Evolutionary conservation across 345 rosid genomes (phyloP).

Genomic region (Heritiera fomes): DNA sequence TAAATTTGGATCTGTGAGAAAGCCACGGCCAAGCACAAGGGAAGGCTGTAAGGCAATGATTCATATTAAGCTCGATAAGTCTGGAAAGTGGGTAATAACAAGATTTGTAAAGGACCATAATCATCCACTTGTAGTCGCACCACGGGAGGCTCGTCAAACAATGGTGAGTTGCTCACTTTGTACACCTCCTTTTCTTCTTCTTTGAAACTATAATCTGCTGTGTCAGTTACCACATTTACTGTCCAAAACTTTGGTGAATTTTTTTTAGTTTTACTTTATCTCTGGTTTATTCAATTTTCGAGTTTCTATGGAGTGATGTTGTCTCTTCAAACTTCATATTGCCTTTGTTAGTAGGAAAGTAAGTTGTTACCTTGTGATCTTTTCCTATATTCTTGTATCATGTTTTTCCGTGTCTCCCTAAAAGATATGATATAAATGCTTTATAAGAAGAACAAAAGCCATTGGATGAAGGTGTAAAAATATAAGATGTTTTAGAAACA

Average conservation of each 20-base stretch:
- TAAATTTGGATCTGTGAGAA: conserved; percentile 66
- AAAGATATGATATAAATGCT: not conserved
- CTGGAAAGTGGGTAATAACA: conserved; percentile 85
- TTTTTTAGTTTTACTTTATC: not conserved
- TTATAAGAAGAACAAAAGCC: not conserved
- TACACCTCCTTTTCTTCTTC: not conserved
- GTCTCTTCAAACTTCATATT: not conserved
- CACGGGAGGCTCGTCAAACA: conserved; percentile 81
- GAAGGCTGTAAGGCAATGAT: conserved; percentile 96
- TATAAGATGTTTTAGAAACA: not conserved
- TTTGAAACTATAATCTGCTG: not conserved
- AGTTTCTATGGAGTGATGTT: not conserved
- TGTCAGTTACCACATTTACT: not conserved
- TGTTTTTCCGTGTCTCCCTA: not conserved
- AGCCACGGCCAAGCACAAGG: conserved; percentile 73
- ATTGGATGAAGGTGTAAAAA: not conserved
- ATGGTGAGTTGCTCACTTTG: conserved; percentile 44
- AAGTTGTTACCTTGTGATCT: not conserved
- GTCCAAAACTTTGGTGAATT: not conserved
- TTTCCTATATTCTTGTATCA: not conserved
- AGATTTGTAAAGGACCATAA: conserved; percentile 84
- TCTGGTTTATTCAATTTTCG: not conserved
- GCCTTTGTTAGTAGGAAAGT: not conserved
- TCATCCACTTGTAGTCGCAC: conserved; percentile 75
- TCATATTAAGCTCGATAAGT: conserved; percentile 71